phyloP scores from a whole-genome alignment of 331 rosid species.

The Pyrus hybrid region DNA sequence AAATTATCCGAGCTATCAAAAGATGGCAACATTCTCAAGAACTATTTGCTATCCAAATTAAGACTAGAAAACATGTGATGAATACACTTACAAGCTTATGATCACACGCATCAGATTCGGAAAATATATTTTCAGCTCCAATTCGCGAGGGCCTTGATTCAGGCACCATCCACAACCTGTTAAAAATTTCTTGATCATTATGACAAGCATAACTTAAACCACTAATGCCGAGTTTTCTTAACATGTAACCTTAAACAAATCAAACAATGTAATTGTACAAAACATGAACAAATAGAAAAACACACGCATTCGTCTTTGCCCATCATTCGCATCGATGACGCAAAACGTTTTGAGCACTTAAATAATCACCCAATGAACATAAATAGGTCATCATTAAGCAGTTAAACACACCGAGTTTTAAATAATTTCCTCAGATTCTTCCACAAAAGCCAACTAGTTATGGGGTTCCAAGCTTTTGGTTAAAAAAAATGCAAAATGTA shows the following conservation, averaged over 20 bases:
- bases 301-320: background rate
- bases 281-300: background rate
- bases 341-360: background rate
- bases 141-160: conserved; percentile 33
- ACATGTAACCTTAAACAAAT: background rate
- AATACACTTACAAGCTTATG: conserved; percentile 48
- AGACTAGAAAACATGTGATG: background rate
- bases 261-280: background rate
- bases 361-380: conserved; percentile 2
- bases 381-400: background rate
- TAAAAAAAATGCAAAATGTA: conserved; percentile 3
- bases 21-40: background rate
- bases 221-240: background rate
- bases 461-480: background rate
- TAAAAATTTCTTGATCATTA: conserved; percentile 16
- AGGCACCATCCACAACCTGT: conserved; percentile 70
- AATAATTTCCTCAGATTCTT: background rate
- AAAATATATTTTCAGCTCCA: conserved; percentile 25
- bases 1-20: background rate
- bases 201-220: background rate
- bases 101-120: conserved; percentile 36
- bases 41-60: background rate
- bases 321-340: background rate
- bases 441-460: conserved; percentile 9
- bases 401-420: background rate